These are phyloP conservation scores for Aspergillus sclerotioniger DNA, from an alignment of 495 filamentous ascomycete species.

Conservation along the genomic window DNA sequence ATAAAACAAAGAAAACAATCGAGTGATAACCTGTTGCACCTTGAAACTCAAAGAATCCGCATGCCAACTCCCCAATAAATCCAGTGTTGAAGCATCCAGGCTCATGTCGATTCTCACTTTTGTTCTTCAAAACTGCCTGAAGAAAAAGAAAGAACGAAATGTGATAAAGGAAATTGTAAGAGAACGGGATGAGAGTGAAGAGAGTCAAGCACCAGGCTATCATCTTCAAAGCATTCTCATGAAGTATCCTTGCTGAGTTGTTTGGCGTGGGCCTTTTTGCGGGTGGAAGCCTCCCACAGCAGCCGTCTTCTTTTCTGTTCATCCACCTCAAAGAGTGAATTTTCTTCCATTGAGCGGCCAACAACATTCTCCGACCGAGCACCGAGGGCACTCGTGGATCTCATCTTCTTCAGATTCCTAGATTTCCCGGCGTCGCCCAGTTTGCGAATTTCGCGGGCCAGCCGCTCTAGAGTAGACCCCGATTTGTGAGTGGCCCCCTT, in stretches of 20 bases:
- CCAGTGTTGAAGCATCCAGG: slow-evolving; percentile 14
- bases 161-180: neutral
- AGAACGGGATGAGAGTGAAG: neutral
- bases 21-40: neutral
- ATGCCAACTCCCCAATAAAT: slow-evolving; percentile 15
- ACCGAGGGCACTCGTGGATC: slow-evolving; percentile 40
- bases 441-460: slow-evolving; percentile 56
- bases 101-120: slow-evolving; percentile 21
- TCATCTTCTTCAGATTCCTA: slow-evolving; percentile 50
- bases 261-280: slow-evolving; percentile 38
- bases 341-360: slow-evolving; percentile 24
- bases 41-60: slow-evolving; percentile 1
- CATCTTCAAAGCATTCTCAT: slow-evolving; percentile 13
- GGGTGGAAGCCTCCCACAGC: slow-evolving; percentile 46
- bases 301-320: slow-evolving; percentile 48
- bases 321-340: slow-evolving; percentile 47
- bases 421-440: slow-evolving; percentile 33
- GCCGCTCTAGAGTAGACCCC: slow-evolving; percentile 56
- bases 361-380: slow-evolving; percentile 27
- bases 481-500: slow-evolving; percentile 26
- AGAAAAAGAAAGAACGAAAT: neutral
- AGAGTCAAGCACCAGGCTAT: neutral
- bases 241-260: slow-evolving; percentile 21
- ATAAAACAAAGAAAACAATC: slow-evolving; percentile 6
- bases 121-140: slow-evolving; percentile 6